These are phyloP conservation scores for Scedosporium apiospermum DNA, from an alignment of 2,329 filamentous ascomycete species.

Conservation along the genomic window DNA sequence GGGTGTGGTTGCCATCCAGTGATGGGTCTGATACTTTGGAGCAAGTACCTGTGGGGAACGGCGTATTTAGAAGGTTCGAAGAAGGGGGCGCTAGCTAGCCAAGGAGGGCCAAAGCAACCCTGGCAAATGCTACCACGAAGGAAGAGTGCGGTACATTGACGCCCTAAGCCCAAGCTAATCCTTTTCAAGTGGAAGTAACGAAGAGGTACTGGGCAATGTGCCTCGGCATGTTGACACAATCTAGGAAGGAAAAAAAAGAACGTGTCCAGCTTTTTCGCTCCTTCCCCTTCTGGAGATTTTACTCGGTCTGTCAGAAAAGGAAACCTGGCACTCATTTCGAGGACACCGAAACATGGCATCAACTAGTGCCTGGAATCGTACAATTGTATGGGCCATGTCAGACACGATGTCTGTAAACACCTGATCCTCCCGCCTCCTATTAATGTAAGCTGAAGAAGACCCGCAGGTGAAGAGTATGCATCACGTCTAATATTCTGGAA, in stretches of 20 bases:
- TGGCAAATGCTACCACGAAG: not conserved
- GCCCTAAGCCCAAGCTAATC: not conserved
- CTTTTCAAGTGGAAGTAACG: not conserved
- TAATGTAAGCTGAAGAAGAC: not conserved
- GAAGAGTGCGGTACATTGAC: no score
- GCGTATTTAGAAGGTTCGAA: slow-evolving; percentile 1
- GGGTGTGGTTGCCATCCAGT: no score
- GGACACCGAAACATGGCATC: not conserved
- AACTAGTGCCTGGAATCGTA: not conserved
- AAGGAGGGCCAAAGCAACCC: not conserved
- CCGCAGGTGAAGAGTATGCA: not conserved
- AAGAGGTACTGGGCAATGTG: not conserved
- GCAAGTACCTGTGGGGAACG: not conserved
- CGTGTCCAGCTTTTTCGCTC: no score
- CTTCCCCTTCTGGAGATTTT: no score
- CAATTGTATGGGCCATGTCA: not conserved
- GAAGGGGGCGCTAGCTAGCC: not conserved
- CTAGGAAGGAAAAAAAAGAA: not conserved
- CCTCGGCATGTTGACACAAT: not conserved
- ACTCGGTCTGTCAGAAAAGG: no score
- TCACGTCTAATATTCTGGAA: not conserved
- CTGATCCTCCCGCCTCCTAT: not conserved
- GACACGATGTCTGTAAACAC: not conserved
- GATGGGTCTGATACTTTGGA: not conserved
- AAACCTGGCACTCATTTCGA: no score